Base-by-base conservation (phyloP, 208 protist species). In the Blastocrithidia nonstop region DNA sequence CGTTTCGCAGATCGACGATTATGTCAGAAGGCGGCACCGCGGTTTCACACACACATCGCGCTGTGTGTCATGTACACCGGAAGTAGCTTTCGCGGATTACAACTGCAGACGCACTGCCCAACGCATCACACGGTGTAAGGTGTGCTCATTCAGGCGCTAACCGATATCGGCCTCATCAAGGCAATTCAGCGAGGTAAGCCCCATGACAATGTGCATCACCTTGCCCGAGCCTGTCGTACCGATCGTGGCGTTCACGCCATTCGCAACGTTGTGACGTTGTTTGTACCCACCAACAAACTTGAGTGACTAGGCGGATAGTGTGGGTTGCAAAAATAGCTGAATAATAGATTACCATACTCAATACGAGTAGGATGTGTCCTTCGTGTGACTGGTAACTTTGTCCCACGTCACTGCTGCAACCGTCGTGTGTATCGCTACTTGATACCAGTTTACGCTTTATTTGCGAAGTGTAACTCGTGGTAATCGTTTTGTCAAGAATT, bases 161-260 rank as follows among this genome's bases (percentile, higher is more conserved):
- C 61, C 22, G 77, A 87, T 41, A 45, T 77, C 7, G 71, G 54
- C 16, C 24, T 86, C 17, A 54, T 91, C 17, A 48, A 37, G 11
- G 60, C 31, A 1, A 35, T 85, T 8, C 64, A 71, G 1, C 31
- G 47, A 20, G 40, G 40, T 25, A 16, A 24, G 19, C 40, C 40
- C 6, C 17, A 45, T 5, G 40, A 4, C 15, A 15, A 11, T 11
- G 17, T 36, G 24, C 62, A 79, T 44, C 76, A 71, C 47, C 71
- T 91, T 45, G 56, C 67, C 1, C 71, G 82, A 17, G 63, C 76
- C 15, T 91, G 82, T 28, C 76, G 82, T 9, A 91, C 82, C 39
- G 82, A 91, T 49, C 70, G 74, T 15, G 81, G 82, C 15, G 82
- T 91, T 7, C 82, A 91, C 49, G 82, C 82, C 0, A 58, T 83